Percentiles rank a stretch among this genome's conserved stretches.
phyloP scores from a whole-genome alignment of 2,329 filamentous ascomycete genomes.

The Aureobasidium pullulans region DNA sequence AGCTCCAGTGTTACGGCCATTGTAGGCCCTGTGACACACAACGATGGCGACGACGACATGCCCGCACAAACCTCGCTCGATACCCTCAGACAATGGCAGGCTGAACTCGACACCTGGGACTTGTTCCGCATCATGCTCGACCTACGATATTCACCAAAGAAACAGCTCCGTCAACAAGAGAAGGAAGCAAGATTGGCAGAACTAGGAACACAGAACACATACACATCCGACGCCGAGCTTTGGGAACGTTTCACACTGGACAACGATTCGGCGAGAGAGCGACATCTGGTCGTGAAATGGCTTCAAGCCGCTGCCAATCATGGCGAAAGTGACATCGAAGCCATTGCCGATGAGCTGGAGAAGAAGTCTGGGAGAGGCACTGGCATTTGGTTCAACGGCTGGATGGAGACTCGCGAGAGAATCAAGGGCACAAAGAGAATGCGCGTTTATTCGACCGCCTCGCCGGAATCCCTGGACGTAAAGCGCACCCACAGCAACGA shows the following conservation, averaged over 20 bases:
- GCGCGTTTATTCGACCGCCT: constrained; percentile 40
- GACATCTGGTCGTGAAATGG: constrained; percentile 76
- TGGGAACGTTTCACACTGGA: constrained; percentile 69
- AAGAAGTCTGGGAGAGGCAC: constrained; percentile 61
- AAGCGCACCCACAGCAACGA: constrained; percentile 46
- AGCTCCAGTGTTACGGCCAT: not conserved
- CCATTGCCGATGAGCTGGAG: constrained; percentile 63
- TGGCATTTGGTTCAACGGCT: constrained; percentile 78
- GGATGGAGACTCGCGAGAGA: constrained; percentile 82
- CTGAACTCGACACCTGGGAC: constrained; percentile 87
- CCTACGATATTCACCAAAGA: constrained; percentile 52
- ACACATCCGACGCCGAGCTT: constrained; percentile 53
- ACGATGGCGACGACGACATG: constrained; percentile 13
- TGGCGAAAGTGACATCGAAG: constrained; percentile 63
- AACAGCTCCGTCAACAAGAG: constrained; percentile 25
- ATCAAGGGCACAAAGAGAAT: constrained; percentile 87
- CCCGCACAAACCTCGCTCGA: constrained; percentile 40
- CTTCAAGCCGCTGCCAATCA: constrained; percentile 67
- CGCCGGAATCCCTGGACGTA: constrained; percentile 48
- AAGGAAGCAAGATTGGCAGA: constrained; percentile 27
- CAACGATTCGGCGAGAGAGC: constrained; percentile 68
- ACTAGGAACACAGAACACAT: constrained; percentile 34
- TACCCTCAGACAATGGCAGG: constrained; percentile 58
- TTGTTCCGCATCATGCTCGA: constrained; percentile 65
- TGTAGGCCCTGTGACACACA: not conserved